phyloP scores from a whole-genome alignment of 129 eudicot genomes.

The Sambucus nigra region DNA sequence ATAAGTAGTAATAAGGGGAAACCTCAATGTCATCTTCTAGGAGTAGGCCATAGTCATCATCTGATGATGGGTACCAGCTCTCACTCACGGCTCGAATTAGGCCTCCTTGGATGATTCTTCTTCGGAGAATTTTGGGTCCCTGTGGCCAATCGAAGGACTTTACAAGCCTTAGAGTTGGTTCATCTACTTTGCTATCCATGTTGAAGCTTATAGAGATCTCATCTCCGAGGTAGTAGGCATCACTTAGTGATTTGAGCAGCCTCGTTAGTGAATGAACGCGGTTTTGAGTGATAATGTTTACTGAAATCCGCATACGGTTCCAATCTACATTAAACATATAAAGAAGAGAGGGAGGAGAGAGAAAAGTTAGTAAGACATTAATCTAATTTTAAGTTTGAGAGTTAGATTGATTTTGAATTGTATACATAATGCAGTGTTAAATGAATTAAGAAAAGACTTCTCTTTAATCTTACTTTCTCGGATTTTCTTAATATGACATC shows the following conservation, averaged over 20 bases:
- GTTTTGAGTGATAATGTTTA: constrained; percentile 85
- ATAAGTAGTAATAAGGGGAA: constrained; percentile 77
- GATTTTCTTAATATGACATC: too few relatives aligned
- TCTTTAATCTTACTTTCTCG: too few relatives aligned
- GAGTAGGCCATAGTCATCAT: constrained; percentile 77
- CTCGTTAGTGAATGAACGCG: constrained; percentile 62
- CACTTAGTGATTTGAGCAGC: constrained; percentile 62
- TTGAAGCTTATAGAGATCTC: constrained; percentile 83
- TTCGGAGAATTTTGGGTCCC: constrained; percentile 58
- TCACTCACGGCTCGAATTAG: constrained; percentile 94
- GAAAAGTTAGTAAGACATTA: neutral
- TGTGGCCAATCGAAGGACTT: constrained; percentile 76
- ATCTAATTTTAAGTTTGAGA: too few relatives aligned
- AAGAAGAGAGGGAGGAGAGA: neutral
- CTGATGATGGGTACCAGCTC: constrained; percentile 93
- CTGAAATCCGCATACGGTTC: constrained; percentile 66
- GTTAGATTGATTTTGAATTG: too few relatives aligned
- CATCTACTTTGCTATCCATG: constrained; percentile 88
- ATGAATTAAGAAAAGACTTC: neutral
- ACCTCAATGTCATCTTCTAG: constrained; percentile 96
- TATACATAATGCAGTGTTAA: neutral
- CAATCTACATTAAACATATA: constrained; percentile 47
- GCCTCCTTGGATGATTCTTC: constrained; percentile 94
- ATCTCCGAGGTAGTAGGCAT: constrained; percentile 79
- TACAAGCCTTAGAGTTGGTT: constrained; percentile 60